Percentiles rank a stretch among this genome's conserved stretches.
Evolutionary conservation across 345 rosid genomes (phyloP).

Genomic region (Tarenaya hassleriana): DNA sequence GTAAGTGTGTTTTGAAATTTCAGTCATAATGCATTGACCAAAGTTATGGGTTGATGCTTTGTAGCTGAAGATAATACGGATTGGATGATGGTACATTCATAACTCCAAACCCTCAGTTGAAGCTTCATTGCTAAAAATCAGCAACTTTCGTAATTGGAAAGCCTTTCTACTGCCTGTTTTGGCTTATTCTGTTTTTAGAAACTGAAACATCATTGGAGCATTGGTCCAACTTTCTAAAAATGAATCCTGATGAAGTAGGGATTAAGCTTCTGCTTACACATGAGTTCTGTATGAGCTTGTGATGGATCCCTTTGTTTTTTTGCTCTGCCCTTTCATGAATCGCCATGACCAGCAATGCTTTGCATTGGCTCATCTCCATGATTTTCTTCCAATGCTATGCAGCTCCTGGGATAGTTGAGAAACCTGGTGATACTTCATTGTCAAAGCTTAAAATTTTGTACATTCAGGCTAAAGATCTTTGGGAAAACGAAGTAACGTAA

Average conservation of each 20-base stretch:
- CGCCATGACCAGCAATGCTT: not conserved
- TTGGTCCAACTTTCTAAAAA: too few species aligned
- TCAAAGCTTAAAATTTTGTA: constrained; percentile 45
- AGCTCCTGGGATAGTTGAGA: constrained; percentile 88
- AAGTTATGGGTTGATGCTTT: not conserved
- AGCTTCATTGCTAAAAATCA: too few species aligned
- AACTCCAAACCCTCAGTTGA: not conserved
- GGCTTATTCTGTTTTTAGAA: too few species aligned
- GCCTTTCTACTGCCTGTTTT: too few species aligned
- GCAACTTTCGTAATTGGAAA: too few species aligned
- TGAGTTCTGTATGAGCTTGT: too few species aligned
- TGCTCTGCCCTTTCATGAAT: too few species aligned
- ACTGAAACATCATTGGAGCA: too few species aligned
- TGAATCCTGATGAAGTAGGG: too few species aligned
- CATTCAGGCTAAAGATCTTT: constrained; percentile 62
- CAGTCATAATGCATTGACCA: not conserved
- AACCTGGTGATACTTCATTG: constrained; percentile 65
- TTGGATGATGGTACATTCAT: not conserved
- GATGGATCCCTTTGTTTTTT: too few species aligned
- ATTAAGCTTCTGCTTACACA: too few species aligned
- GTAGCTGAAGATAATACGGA: not conserved
- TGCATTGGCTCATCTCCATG: not conserved
- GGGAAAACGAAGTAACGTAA: constrained; percentile 67
- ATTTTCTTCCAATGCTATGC: constrained; percentile 29
- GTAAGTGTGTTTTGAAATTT: constrained; percentile 30